phyloP scores from a whole-genome alignment of 2,329 filamentous ascomycete genomes.

The Ophiostoma tasmaniense region DNA sequence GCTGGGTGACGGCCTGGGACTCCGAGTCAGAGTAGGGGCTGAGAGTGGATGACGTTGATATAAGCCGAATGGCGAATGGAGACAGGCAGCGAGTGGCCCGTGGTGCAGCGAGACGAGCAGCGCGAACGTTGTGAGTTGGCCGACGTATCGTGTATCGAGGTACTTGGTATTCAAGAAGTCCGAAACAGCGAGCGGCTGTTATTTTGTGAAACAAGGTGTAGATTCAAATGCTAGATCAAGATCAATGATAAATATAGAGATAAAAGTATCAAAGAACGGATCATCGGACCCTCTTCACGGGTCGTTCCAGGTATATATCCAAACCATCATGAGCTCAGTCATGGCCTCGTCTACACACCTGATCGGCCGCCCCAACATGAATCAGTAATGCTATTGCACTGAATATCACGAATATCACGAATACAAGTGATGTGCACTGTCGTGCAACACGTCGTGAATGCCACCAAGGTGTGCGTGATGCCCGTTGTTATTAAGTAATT shows the following conservation, averaged over 20 bases:
- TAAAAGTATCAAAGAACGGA: background rate
- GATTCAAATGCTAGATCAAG: too few relatives aligned
- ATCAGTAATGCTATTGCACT: background rate
- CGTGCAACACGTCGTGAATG: background rate
- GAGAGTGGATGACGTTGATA: background rate
- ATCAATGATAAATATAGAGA: too few relatives aligned
- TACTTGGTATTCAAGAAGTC: background rate
- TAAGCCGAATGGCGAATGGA: constrained; percentile 1
- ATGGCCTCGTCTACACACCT: background rate
- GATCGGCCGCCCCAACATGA: background rate
- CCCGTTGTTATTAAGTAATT: constrained; percentile 26
- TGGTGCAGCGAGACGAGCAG: background rate
- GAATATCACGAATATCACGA: background rate
- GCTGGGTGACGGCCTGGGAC: background rate
- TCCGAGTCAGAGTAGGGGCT: background rate
- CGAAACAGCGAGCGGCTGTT: background rate
- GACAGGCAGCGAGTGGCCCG: background rate
- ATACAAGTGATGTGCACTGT: background rate
- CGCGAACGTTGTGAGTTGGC: background rate
- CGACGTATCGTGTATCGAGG: background rate
- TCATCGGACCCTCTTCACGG: background rate
- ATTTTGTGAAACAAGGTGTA: background rate
- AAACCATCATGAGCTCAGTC: background rate
- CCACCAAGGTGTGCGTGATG: constrained; percentile 6
- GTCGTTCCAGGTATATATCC: background rate